A percentile compares a stretch with the other conserved stretches of the same genome.
These are phyloP conservation scores for Lycium barbarum DNA, from an alignment of 257 asterid genomes.

Conservation along the genomic window DNA sequence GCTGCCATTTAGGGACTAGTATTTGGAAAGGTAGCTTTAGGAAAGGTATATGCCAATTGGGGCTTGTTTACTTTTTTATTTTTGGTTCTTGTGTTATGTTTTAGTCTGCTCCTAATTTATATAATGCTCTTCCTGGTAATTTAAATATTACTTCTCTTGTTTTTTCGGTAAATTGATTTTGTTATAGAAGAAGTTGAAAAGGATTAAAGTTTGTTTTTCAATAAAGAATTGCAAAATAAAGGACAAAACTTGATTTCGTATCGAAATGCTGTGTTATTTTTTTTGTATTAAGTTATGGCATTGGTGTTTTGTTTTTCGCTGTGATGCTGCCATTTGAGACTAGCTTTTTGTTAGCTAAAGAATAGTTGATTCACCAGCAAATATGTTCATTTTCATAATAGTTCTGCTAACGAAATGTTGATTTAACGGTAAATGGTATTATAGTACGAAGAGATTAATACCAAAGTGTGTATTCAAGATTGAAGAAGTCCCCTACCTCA, in stretches of 20 bases:
- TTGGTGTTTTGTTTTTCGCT: too few relatives aligned
- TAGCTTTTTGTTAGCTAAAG: too few relatives aligned
- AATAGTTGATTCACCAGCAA: neutral
- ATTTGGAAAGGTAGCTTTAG: neutral
- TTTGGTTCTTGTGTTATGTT: neutral
- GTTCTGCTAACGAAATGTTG: too few relatives aligned
- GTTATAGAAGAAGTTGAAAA: neutral
- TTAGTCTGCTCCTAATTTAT: neutral
- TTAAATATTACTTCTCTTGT: too few relatives aligned
- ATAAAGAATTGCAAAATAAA: neutral
- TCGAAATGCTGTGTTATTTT: neutral
- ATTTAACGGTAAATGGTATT: neutral
- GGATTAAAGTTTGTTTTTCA: neutral
- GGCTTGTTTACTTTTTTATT: neutral
- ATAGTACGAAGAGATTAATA: neutral
- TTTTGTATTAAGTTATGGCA: too few relatives aligned
- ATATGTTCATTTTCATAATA: neutral
- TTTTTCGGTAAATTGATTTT: too few relatives aligned
- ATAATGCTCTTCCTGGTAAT: neutral
- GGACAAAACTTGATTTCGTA: neutral
- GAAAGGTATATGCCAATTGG: neutral
- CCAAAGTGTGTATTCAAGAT: neutral
- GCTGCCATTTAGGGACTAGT: neutral
- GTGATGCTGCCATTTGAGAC: slow-evolving; percentile 9
- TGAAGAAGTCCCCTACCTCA: neutral